Base-by-base conservation (phyloP, 257 asterid species). In the Przewalskia tangutica region DNA sequence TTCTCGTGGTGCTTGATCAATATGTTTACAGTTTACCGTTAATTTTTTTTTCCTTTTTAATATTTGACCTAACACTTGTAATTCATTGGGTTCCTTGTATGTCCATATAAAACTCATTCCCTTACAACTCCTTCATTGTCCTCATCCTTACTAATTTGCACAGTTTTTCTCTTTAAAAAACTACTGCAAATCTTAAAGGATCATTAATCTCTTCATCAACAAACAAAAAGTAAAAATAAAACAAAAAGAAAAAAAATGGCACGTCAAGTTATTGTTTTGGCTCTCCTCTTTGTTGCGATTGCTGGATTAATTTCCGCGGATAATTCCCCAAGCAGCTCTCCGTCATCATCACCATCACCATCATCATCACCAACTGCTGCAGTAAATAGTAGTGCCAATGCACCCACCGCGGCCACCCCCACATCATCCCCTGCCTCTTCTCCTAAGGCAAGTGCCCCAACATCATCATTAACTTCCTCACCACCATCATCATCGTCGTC, bases 281-380 rank as follows among this genome's bases (percentile, higher is more conserved):
- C 91, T 40, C 46, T 91, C 36, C 34, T 91, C 77, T 79, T 90
- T 81, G 84, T 88, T 75, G 95, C 87, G 81, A 46, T 86, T 13
- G 86, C 71, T 10, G 97, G 91, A 4, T 85, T 82, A 79, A 93
- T 82, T 18, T 85, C 97, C 16, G 94, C 93, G 27, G 94, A 91
- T 78, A 84, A 89, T 38, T 75, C 92, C 10, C 96, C 96, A 0
- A 51, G 71, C 66, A 10, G 50, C 36, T 65, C 91, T 46, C 92
- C 95, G 0, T 51, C 92, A 0, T 18, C 85, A 5, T 81, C 92
- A 0, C 79, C 87, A 0, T 5, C 87, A 0, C 54, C 64, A 0
- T 0, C 54, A 68, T n/a, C 94, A 1, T 34, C 82, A 2, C 38
- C 77, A 34, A 14, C 86, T 53, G 81, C 87, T 2, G 18, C 77